Evolutionary conservation across 495 filamentous ascomycete species (phyloP).

Genomic region (Xylaria grammica): DNA sequence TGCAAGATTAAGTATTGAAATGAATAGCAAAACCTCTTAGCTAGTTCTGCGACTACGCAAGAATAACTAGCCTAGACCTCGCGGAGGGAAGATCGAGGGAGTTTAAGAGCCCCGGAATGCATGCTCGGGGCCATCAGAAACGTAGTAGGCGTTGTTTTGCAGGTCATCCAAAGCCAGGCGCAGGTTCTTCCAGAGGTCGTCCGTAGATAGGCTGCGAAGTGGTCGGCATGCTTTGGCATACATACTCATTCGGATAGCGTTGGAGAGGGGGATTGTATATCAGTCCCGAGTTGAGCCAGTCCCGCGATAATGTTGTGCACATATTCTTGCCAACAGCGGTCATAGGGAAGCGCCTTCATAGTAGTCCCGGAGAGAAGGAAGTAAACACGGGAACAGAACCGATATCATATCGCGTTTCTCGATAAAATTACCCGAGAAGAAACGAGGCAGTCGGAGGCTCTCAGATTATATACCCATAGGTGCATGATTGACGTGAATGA

Average conservation of each 20-base stretch:
- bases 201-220: conserved; percentile 32
- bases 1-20: not conserved
- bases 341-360: not conserved
- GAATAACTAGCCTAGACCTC: no score
- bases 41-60: no score
- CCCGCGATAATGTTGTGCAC: conserved; percentile 41
- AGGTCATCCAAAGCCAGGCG: conserved; percentile 35
- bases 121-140: conserved; percentile 55
- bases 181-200: conserved; percentile 32
- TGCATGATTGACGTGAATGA: conserved; percentile 53
- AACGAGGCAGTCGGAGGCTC: not conserved
- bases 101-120: not conserved
- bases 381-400: conserved; percentile 34
- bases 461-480: conserved; percentile 27
- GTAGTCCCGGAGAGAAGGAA: no score
- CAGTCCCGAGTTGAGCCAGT: conserved; percentile 53
- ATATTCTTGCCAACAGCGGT: conserved; percentile 37
- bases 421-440: no score
- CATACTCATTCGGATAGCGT: conserved; percentile 28
- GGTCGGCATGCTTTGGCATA: conserved; percentile 30
- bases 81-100: no score
- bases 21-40: not conserved
- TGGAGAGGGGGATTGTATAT: conserved; percentile 46
- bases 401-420: conserved; percentile 31
- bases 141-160: conserved; percentile 46